Conservation (phyloP, 768 basidiomycete genomes). For the Russula griseocarnosa region DNA sequence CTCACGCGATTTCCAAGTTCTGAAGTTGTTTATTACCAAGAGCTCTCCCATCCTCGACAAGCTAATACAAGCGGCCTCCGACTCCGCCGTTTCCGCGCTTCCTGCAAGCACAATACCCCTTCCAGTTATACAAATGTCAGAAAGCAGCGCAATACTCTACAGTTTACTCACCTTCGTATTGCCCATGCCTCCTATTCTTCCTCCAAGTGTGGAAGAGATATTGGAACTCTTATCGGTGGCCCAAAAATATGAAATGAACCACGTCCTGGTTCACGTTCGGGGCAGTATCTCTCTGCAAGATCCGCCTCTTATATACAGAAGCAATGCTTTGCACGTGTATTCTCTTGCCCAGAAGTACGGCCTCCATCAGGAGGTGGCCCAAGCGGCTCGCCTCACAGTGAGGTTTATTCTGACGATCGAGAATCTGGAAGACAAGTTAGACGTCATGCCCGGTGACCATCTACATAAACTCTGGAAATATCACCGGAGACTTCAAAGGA, state of each 20-base stretch:
- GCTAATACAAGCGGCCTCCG: conserved; percentile 26
- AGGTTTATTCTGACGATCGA: conserved; percentile 5
- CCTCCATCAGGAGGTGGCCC: background rate
- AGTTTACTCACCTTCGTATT: conserved; percentile 8
- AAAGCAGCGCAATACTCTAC: conserved; percentile 1
- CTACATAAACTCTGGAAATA: conserved; percentile 14
- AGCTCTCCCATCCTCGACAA: conserved; percentile 41
- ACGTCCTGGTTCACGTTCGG: conserved; percentile 1
- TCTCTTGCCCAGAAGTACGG: conserved; percentile 10
- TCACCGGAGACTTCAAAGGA: background rate
- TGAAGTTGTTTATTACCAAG: conserved; percentile 41
- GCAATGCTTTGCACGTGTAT: background rate
- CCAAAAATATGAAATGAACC: conserved; percentile 5
- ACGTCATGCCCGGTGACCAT: background rate
- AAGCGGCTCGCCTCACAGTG: conserved; percentile 9
- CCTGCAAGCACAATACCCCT: background rate
- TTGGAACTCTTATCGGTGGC: conserved; percentile 13
- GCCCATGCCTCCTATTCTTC: background rate
- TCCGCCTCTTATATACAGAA: background rate
- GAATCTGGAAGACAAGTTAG: conserved; percentile 1
- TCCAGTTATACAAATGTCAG: background rate
- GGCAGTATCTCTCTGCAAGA: background rate
- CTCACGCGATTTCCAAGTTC: conserved; percentile 42
- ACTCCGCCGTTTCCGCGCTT: background rate
- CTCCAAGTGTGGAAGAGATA: background rate